A percentile compares a stretch with the other conserved stretches of the same genome.
phyloP scores from a whole-genome alignment of 768 basidiomycete species.

The Baorangia bicolor region DNA sequence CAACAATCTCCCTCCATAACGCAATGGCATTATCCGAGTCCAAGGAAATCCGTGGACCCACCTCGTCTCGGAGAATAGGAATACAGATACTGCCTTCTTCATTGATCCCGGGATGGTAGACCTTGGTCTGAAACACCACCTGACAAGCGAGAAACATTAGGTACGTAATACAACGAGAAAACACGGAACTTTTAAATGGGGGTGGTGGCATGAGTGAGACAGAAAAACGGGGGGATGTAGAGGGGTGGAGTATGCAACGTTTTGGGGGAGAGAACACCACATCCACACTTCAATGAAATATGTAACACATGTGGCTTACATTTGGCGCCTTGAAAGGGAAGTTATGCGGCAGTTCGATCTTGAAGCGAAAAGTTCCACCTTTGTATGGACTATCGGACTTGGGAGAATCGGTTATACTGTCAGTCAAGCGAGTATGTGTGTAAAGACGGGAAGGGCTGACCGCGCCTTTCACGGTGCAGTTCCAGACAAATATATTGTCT shows the following conservation, averaged over 20 bases:
- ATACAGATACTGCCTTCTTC: constrained; percentile 87
- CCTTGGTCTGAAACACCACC: constrained; percentile 84
- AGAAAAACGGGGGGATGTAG: background rate
- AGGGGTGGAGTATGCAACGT: constrained; percentile 13
- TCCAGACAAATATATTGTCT: constrained; percentile 75
- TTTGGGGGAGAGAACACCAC: constrained; percentile 15
- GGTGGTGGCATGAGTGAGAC: background rate
- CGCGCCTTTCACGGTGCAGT: constrained; percentile 70
- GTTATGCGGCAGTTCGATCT: constrained; percentile 66
- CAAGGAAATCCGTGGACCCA: constrained; percentile 33
- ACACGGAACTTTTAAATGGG: background rate
- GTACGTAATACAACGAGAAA: constrained; percentile 18
- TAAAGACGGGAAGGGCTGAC: constrained; percentile 41
- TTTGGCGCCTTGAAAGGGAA: constrained; percentile 88
- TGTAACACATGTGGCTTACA: constrained; percentile 39
- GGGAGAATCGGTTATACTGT: constrained; percentile 1
- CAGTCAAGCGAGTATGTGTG: background rate
- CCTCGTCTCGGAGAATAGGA: constrained; percentile 81
- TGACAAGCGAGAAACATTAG: constrained; percentile 29
- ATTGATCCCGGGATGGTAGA: constrained; percentile 90
- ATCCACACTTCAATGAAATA: constrained; percentile 1
- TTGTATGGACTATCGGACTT: constrained; percentile 83
- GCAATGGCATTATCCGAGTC: background rate
- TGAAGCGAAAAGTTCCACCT: constrained; percentile 77
- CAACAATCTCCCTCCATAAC: background rate